Percentiles rank a stretch among this genome's conserved stretches.
phyloP scores from a whole-genome alignment of 768 basidiomycete genomes.

The Ramaria rubella region DNA sequence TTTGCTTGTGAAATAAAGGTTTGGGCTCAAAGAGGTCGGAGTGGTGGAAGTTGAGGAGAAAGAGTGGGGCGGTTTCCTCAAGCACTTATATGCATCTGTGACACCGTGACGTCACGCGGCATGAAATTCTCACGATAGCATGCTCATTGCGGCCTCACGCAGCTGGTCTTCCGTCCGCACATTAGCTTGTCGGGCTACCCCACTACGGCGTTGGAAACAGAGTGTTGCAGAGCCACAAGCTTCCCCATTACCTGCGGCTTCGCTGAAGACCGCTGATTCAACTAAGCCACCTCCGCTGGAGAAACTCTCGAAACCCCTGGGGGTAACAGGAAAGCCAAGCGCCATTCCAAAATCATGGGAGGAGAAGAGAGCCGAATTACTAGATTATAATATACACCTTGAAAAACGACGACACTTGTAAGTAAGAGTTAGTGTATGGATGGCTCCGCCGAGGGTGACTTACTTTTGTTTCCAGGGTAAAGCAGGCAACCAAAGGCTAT shows the following conservation, averaged over 20 bases:
- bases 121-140: no score
- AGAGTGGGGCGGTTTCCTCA: no score
- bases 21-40: background rate
- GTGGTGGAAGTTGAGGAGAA: no score
- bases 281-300: background rate
- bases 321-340: conserved; percentile 63
- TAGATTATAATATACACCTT: conserved; percentile 65
- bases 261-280: background rate
- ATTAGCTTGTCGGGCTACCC: background rate
- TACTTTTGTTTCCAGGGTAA: conserved; percentile 34
- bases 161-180: background rate
- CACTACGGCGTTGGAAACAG: background rate
- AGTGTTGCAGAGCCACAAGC: background rate
- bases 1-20: no score
- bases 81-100: background rate
- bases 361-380: conserved; percentile 56
- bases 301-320: conserved; percentile 49
- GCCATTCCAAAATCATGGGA: conserved; percentile 51
- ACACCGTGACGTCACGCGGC: background rate
- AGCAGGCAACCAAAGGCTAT: conserved; percentile 72
- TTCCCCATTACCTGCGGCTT: background rate
- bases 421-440: conserved; percentile 11
- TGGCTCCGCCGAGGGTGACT: background rate
- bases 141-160: background rate
- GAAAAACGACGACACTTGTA: conserved; percentile 61